Conservation (phyloP, 1,139 yeast species). For the Yamadazyma blattariae region DNA sequence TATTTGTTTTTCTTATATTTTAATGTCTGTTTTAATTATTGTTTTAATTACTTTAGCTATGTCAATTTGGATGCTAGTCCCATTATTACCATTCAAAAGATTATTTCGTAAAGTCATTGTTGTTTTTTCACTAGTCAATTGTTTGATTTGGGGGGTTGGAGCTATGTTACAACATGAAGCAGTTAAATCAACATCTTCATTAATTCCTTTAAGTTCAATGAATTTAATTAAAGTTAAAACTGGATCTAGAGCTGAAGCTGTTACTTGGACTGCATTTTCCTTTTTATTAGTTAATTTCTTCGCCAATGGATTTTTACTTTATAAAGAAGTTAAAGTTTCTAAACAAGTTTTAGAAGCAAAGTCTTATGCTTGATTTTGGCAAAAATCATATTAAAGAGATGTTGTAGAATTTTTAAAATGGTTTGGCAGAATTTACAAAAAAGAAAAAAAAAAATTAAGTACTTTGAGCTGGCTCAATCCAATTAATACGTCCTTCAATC, state of each 20-base stretch:
- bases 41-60: slow-evolving; percentile 39
- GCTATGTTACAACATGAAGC: slow-evolving; percentile 70
- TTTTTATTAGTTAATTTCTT: slow-evolving; percentile 30
- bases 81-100: slow-evolving; percentile 46
- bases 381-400: not conserved
- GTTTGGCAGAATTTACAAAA: too few species aligned
- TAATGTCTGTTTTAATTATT: slow-evolving; percentile 48
- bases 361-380: not conserved
- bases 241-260: slow-evolving; percentile 56
- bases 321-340: slow-evolving; percentile 4
- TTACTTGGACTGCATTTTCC: slow-evolving; percentile 63
- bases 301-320: slow-evolving; percentile 13
- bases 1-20: slow-evolving; percentile 53
- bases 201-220: slow-evolving; percentile 54
- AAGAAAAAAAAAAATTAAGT: too few species aligned
- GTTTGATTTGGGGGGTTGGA: slow-evolving; percentile 65
- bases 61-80: slow-evolving; percentile 43
- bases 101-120: slow-evolving; percentile 30
- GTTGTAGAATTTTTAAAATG: too few species aligned
- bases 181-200: slow-evolving; percentile 37
- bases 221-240: slow-evolving; percentile 38
- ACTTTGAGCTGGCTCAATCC: too few species aligned
- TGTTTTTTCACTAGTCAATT: slow-evolving; percentile 32
- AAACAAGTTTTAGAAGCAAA: not conserved
- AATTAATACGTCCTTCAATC: too few species aligned